Evolutionary conservation across 306 rosid species (phyloP), one percentile per base, ranked within the genome.

Genomic region (Quercus variabilis): DNA sequence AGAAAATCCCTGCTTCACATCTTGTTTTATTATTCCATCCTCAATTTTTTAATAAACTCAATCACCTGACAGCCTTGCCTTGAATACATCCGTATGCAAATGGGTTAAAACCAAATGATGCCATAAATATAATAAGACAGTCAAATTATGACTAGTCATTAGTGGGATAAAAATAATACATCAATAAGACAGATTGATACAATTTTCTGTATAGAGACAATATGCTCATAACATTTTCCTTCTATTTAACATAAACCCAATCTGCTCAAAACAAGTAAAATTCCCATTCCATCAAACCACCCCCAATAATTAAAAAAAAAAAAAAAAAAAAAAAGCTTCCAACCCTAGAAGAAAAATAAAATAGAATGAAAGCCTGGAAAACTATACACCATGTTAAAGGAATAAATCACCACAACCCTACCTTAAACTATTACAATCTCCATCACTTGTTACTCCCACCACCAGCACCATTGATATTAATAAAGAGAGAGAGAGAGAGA

Each of bases 231-330:
- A 49, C 15, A 57, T 25, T 46, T 33, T 6, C 77, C 51, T 71
- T 79, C 77, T 71, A 71, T 79, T 72, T 60, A 79, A 71, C 64
- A 79, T 51, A 41, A 79, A 71, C 57, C 52, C 3, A 79, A 78
- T 77, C 75, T 58, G 31, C 51, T 69, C 51, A 23, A 23, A 78
- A 78, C 67, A 43, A 31, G 75, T 69, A 67, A 1, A 52, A 31
- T 67, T 31, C 46, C 46, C 46, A 25, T 33, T 20, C 17, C 54
- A 49, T 49, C 17, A 49, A 49, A 17, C 15, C 54, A 49, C 54
- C 54, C 17, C 54, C 54, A 41, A 41, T 41, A 41, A 41, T 7
- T 3, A 10, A 12, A 12, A 2, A 65, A 69, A 26, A 56, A 12
- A 2, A 65, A 69, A 19, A 56, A 76, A 6, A 41, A 41, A 5